Evolutionary conservation across 768 basidiomycete genomes (phyloP), one percentile per base, ranked within the genome.

Genomic region (Panus rudis): DNA sequence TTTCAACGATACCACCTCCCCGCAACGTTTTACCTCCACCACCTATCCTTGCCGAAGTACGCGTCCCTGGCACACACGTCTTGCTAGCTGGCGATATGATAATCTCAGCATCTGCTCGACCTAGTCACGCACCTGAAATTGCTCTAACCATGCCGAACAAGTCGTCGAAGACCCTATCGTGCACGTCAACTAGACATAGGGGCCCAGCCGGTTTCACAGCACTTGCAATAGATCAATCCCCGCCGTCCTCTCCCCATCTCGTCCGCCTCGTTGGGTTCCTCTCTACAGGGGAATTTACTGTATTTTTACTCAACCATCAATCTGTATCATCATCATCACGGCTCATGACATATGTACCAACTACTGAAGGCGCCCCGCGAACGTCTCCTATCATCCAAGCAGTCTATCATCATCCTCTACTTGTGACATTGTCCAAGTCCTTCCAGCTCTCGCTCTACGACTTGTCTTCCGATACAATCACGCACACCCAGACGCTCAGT

Each of bases 391-490:
- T 83, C 45, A 69, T 75, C 37, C 79, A 79, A 35, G 83, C 81
- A 12, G 84, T 72, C 6, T 91, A 86, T 54, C 78, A 88, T 52
- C 83, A 89, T 46, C 88, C 85, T 1, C 63, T 91, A 4, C 78
- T 91, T 39, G 71, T 85, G 38, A 78, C 84, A 0, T 67, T 91
- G 37, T 81, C 87, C 20, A 64, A 72, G 49, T 61, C 70, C 26
- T 89, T 90, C 57, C 70, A 69, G 11, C 71, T 91, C 17, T 78
- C 78, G 34, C 60, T 89, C n/a, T 91, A 83, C 58, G 79, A 87
- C 56, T 58, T 89, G 32, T 76, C 76, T 12, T 66, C 63, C 21
- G 69, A 73, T 49, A 63, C 55, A 7, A 67, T 79, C 37, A 63
- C 59, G 8, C 79, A 73, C 50, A 74, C 70, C 1, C 84, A 89